A percentile compares a stretch with the other conserved stretches of the same genome.
Evolutionary conservation across 73 alveolate species (phyloP).

Genomic region (Tetrahymena elliotti): DNA sequence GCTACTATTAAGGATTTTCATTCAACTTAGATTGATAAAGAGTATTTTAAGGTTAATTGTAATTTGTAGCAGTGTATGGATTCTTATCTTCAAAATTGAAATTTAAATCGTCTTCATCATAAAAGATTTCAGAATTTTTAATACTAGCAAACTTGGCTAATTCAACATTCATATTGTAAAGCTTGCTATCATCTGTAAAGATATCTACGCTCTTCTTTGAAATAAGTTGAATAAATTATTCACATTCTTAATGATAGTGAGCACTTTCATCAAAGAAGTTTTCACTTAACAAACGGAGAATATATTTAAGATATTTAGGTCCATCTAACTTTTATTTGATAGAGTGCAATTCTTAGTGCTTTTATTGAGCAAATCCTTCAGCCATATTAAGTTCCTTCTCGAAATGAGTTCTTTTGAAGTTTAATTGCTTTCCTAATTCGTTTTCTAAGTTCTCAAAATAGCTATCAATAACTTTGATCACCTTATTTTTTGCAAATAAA

Average conservation of each 20-base stretch:
- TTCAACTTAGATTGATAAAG: background rate
- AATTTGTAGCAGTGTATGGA: background rate
- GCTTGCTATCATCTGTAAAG: conserved; percentile 13
- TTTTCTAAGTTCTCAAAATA: conserved; percentile 11
- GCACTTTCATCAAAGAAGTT: conserved; percentile 1
- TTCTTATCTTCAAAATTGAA: background rate
- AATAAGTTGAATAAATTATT: conserved; percentile 24
- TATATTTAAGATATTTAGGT: conserved; percentile 17
- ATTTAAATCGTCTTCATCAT: background rate
- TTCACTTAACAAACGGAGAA: conserved; percentile 5
- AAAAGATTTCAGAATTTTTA: conserved; percentile 16
- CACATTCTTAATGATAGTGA: conserved; percentile 29
- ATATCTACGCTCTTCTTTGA: conserved; percentile 32
- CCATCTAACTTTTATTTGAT: conserved; percentile 14
- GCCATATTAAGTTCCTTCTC: conserved; percentile 17
- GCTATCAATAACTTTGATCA: conserved; percentile 3
- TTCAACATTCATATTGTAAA: conserved; percentile 9
- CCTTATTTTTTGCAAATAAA: background rate
- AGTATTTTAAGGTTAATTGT: background rate
- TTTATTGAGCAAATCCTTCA: conserved; percentile 5
- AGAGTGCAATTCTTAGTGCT: conserved; percentile 15
- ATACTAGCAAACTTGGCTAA: conserved; percentile 7
- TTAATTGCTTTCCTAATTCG: conserved; percentile 1
- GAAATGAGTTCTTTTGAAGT: conserved; percentile 11
- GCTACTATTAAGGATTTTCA: background rate